These are phyloP conservation scores for Pyronema domesticum DNA, from an alignment of 495 filamentous ascomycete genomes.

Conservation along the genomic window DNA sequence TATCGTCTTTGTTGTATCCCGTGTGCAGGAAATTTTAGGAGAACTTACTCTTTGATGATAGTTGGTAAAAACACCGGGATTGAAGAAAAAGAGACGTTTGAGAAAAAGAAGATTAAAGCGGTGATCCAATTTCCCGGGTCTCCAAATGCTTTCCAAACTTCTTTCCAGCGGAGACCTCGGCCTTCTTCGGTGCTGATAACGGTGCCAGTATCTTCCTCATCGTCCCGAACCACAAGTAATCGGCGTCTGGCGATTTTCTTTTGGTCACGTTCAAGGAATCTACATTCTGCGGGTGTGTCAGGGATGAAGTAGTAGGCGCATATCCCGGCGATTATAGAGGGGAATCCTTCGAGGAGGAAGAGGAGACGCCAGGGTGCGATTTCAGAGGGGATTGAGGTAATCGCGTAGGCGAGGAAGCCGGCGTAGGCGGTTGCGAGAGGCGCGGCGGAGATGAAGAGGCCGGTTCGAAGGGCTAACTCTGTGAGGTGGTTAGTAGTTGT, in stretches of 20 bases:
- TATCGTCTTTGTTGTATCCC: not conserved
- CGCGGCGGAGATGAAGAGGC: constrained; percentile 59
- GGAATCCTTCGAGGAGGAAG: constrained; percentile 70
- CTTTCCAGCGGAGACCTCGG: constrained; percentile 15
- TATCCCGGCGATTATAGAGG: constrained; percentile 46
- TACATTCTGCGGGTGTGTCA: constrained; percentile 49
- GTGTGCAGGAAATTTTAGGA: not conserved
- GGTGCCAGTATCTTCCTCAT: constrained; percentile 36
- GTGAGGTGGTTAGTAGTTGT: constrained; percentile 5
- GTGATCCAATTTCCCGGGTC: constrained; percentile 19
- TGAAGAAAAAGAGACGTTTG: constrained; percentile 56
- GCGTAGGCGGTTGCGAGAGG: constrained; percentile 72
- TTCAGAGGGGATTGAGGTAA: constrained; percentile 48
- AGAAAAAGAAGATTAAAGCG: constrained; percentile 38
- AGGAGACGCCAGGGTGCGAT: constrained; percentile 64
- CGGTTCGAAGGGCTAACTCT: constrained; percentile 59
- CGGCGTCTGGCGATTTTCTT: constrained; percentile 48
- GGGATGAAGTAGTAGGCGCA: constrained; percentile 53
- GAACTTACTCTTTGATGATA: constrained; percentile 40
- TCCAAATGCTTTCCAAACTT: constrained; percentile 14
- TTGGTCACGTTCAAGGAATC: constrained; percentile 50
- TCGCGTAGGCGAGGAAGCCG: constrained; percentile 65
- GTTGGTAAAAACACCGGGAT: constrained; percentile 73
- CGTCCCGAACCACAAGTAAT: constrained; percentile 41
- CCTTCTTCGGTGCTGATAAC: constrained; percentile 23